Evolutionary conservation across 305 asterid species (phyloP), one percentile per base, ranked within the genome.

Genomic region (Fraxinus angustifolia): DNA sequence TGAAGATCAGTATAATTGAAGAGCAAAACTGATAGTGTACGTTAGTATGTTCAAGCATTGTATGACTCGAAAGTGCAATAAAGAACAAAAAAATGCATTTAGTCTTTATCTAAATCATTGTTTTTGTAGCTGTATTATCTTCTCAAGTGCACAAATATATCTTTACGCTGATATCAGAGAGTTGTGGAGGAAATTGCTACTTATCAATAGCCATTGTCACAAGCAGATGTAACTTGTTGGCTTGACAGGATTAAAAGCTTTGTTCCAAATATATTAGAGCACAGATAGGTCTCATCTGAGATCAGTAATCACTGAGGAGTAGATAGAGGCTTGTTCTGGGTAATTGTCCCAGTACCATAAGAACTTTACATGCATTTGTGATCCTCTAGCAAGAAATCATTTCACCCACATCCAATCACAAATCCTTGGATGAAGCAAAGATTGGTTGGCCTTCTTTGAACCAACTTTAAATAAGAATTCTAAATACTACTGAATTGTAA

Each of bases 11-110:
- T 81, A 87, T 79, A 83, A 65, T 79, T 82, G 85, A 79, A 71
- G 80, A 80, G 82, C 80, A 76, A 75, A 84, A 48, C 85, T 83
- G 89, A 88, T 85, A 60, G 82, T 87, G 91, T 90, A 91, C 89
- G 84, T 87, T 89, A 53, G 78, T 73, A 82, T 81, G 83, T 84
- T 83, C 81, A 68, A 33, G 45, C 28, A 31, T n/a, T 33, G 76
- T n/a, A 82, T 80, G 73, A 79, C 62, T 84, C 80, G 8, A 78
- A 83, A 89, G 84, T 82, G 83, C 35, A 87, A 85, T 85, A 88
- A 86, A 84, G 80, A 45, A 14, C 12, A 42, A 42, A 48, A 50
- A 23, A 73, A 74, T 33, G 71, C 35, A 73, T 30, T 48, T 14
- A 73, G 28, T 8, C 31, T 26, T 62, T n/a, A 31, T 42, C 34